These are phyloP conservation scores for Talaromyces amestolkiae DNA, from an alignment of 2,329 filamentous ascomycete species.

Conservation along the genomic window DNA sequence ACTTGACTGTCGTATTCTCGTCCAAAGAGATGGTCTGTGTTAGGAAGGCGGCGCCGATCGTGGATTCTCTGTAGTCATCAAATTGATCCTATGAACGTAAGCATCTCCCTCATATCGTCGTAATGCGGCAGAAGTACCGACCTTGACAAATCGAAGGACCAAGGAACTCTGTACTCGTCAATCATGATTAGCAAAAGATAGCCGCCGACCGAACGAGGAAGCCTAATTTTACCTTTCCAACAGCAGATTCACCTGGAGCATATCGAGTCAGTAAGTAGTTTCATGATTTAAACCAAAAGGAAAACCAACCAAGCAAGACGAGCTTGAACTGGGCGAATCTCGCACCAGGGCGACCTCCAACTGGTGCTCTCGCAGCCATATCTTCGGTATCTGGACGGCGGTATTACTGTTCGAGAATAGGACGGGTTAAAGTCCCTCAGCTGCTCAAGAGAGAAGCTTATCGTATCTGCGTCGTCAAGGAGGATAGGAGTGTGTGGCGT, in stretches of 20 bases:
- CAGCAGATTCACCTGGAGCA: constrained; percentile 83
- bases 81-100: constrained; percentile 80
- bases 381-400: constrained; percentile 33
- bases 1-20: constrained; percentile 97
- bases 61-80: constrained; percentile 95
- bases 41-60: constrained; percentile 96
- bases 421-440: neutral
- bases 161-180: constrained; percentile 72
- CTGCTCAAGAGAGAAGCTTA: neutral
- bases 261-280: constrained; percentile 16
- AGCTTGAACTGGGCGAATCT: constrained; percentile 99
- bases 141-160: constrained; percentile 97
- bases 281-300: neutral
- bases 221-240: constrained; percentile 74
- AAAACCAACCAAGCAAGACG: constrained; percentile 79
- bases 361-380: constrained; percentile 85
- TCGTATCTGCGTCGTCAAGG: neutral
- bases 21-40: constrained; percentile 98
- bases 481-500: neutral
- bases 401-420: constrained; percentile 1
- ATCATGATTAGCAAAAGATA: constrained; percentile 11
- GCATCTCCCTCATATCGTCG: neutral
- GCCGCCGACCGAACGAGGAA: neutral
- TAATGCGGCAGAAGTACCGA: constrained; percentile 42
- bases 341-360: constrained; percentile 64